Evolutionary conservation across 106 monocot species (phyloP), one percentile per base, ranked within the genome.

Genomic region (Xerophyta viscosa): DNA sequence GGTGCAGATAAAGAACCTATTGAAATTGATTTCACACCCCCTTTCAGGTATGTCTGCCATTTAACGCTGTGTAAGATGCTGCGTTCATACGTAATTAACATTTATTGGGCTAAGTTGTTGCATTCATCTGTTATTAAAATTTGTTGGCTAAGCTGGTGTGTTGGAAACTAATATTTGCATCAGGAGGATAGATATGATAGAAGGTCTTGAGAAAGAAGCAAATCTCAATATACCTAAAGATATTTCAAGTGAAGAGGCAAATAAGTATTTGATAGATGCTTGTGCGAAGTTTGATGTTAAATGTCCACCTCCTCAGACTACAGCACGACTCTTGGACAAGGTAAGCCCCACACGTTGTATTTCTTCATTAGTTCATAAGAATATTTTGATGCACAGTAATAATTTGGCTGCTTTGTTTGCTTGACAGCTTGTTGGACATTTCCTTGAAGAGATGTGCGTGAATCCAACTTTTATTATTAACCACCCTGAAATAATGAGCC

Each of bases 401-500:
- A 33, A 33, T 10, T 33, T 27, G 13, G 50, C 17, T 54, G 10
- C 27, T 54, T 61, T 70, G 4, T 61, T 37, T 43, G 25, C 15
- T 0, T 66, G 24, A 51, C 75, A 94, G 94, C 70, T 94, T 60
- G 94, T 88, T 25, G 94, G 88, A 15, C 94, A 88, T 78, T 94
- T 94, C 70, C 67, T 94, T 46, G 94, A 94, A 69, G 92, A 80
- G 58, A 68, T 64, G 20, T 93, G 92, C 55, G 77, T 79, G 31
- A 87, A 93, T 50, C 87, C 92, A 18, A 77, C 87, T 29, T 93
- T 80, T 57, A 93, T 93, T 48, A 93, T 84, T 29, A 84, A 93
- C 24, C 87, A 93, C 67, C 92, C 92, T 20, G 83, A 74, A 66
- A 93, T 93, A 65, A 93, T 93, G 92, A 93, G 92, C 36, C 92